A percentile compares a stretch with the other conserved stretches of the same genome.
Conservation (phyloP, 148 eudicot genomes). For the Chenopodium quinoa region DNA sequence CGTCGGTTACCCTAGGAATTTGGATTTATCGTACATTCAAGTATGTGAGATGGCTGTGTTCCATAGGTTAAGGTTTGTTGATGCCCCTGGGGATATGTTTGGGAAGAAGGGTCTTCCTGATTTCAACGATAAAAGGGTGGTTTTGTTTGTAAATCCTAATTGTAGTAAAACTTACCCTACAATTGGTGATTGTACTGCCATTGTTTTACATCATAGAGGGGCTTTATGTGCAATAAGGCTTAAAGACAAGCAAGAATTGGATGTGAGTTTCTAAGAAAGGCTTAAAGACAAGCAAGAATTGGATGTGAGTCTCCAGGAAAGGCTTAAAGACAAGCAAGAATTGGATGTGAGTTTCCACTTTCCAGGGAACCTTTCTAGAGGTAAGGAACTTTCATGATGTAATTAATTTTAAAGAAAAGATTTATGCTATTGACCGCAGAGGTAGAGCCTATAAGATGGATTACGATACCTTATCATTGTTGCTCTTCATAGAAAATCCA, state of each 20-base stretch:
- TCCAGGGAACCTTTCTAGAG: too few species aligned
- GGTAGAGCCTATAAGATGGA: background rate
- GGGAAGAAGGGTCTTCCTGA: too few species aligned
- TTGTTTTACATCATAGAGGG: background rate
- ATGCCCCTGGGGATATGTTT: too few species aligned
- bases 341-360: background rate
- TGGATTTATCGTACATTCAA: background rate
- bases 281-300: too few species aligned
- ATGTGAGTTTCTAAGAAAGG: background rate
- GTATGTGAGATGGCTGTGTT: background rate
- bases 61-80: too few species aligned
- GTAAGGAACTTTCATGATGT: background rate
- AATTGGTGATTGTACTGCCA: background rate
- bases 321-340: too few species aligned
- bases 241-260: too few species aligned
- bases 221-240: too few species aligned
- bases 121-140: background rate
- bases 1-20: background rate
- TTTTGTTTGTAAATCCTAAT: background rate
- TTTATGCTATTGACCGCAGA: background rate
- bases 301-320: too few species aligned
- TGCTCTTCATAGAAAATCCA: background rate
- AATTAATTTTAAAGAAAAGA: background rate
- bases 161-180: background rate
- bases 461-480: background rate